Percentiles rank a stretch among this genome's conserved stretches.
These are phyloP conservation scores for Amphicarpaea edgeworthii DNA, from an alignment of 306 rosid species.

Conservation along the genomic window DNA sequence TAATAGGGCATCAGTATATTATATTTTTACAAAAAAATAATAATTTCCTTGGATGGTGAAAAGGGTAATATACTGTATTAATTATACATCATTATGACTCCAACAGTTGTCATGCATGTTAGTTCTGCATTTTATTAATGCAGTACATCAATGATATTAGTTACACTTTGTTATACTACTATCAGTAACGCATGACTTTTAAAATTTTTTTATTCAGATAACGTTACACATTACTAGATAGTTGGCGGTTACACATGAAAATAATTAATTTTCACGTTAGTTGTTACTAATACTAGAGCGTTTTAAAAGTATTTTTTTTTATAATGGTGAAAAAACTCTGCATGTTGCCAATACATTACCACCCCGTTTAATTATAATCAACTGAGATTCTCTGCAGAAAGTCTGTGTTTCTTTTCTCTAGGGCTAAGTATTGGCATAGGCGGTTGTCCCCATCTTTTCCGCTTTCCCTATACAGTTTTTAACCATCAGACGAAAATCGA, in stretches of 20 bases:
- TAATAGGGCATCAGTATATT: not conserved
- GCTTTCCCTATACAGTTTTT: conserved; percentile 3
- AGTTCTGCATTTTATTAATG: conserved; percentile 5
- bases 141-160: not conserved
- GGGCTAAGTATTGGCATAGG: conserved; percentile 24
- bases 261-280: not conserved
- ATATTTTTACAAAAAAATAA: not conserved
- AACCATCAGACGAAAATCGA: not conserved
- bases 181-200: not conserved
- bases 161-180: not conserved
- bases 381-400: conserved; percentile 31
- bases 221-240: not conserved
- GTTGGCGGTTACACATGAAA: conserved; percentile 32
- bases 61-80: conserved; percentile 5
- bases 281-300: not conserved
- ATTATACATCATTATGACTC: conserved; percentile 1
- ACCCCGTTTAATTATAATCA: not conserved
- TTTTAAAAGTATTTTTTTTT: too few relatives aligned
- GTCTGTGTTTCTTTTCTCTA: conserved; percentile 26
- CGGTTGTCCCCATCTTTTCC: conserved; percentile 9
- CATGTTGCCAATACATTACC: conserved; percentile 8
- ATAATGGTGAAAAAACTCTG: not conserved
- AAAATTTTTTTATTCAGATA: not conserved
- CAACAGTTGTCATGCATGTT: not conserved
- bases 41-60: not conserved